phyloP scores from a whole-genome alignment of 768 basidiomycete species.

The Cystofilobasidium bisporidii region DNA sequence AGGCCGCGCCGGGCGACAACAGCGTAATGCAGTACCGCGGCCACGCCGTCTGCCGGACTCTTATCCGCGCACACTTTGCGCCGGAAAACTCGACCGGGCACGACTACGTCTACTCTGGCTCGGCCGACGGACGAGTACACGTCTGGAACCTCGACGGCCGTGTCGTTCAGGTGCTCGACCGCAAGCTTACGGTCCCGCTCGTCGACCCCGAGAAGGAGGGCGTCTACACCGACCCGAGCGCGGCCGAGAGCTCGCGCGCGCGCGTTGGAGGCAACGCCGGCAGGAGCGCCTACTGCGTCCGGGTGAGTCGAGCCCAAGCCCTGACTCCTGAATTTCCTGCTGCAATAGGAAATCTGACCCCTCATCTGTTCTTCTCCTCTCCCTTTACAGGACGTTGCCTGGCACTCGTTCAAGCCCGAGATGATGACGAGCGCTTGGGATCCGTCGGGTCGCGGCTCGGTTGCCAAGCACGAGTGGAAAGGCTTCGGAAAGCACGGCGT shows the following conservation, averaged over 20 bases:
- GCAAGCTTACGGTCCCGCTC: conserved; percentile 14
- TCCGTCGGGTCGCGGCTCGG: conserved; percentile 52
- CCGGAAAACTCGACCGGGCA: conserved; percentile 80
- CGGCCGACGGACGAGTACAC: conserved; percentile 73
- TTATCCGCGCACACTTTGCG: conserved; percentile 94
- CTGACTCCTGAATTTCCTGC: background rate
- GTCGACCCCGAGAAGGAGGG: background rate
- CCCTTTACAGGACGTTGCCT: conserved; percentile 37
- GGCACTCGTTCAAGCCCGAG: conserved; percentile 85
- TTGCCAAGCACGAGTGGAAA: conserved; percentile 95
- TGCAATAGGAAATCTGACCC: background rate
- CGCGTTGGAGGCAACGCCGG: background rate
- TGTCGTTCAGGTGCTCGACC: conserved; percentile 28
- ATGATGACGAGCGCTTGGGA: conserved; percentile 91
- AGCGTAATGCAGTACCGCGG: conserved; percentile 65
- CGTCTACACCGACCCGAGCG: conserved; percentile 17
- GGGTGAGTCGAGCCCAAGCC: background rate
- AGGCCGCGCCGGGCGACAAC: conserved; percentile 75
- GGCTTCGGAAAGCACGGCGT: conserved; percentile 42
- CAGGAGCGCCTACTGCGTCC: conserved; percentile 1
- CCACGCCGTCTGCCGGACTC: conserved; percentile 75
- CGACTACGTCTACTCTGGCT: conserved; percentile 89
- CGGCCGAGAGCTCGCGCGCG: background rate
- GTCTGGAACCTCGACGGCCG: conserved; percentile 91
- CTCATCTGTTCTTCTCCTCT: background rate